phyloP scores from a whole-genome alignment of 176 grass and related monocot species.

The Hyparrhenia diplandra region DNA sequence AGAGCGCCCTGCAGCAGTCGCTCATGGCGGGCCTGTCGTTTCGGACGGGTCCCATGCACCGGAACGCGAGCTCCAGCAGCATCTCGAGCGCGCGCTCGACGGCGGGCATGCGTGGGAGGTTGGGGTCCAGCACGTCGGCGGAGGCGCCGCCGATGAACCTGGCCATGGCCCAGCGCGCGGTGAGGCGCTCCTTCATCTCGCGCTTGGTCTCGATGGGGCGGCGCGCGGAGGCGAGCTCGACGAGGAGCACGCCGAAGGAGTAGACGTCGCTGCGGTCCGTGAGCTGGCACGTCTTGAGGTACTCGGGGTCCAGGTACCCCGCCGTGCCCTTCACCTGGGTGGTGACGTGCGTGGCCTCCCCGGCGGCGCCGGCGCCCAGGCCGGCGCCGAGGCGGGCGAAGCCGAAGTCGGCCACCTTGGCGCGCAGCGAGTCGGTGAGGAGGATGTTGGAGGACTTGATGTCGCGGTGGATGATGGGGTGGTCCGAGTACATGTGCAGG shows the following conservation, averaged over 20 bases:
- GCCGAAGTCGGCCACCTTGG: conserved; percentile 96
- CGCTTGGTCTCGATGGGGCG: conserved; percentile 69
- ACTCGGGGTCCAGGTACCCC: conserved; percentile 95
- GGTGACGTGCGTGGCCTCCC: conserved; percentile 41
- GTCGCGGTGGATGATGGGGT: conserved; percentile 98
- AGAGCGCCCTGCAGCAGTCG: conserved; percentile 58
- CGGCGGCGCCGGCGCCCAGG: conserved; percentile 5
- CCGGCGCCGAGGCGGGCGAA: conserved; percentile 62
- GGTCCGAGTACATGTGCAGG: conserved; percentile 86
- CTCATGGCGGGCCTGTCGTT: conserved; percentile 62
- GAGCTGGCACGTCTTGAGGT: conserved; percentile 86
- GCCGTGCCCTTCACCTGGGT: conserved; percentile 96
- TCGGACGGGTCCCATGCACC: conserved; percentile 56
- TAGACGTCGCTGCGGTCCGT: conserved; percentile 96
- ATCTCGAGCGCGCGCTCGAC: conserved; percentile 35
- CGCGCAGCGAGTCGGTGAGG: conserved; percentile 70
- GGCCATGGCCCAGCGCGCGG: conserved; percentile 63
- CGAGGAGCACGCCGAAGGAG: conserved; percentile 85
- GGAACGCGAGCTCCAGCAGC: conserved; percentile 65
- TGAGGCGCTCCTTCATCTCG: conserved; percentile 59
- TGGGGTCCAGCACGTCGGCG: conserved; percentile 62
- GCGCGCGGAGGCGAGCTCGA: conserved; percentile 65
- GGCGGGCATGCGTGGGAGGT: conserved; percentile 32
- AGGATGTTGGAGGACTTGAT: conserved; percentile 99
- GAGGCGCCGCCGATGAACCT: conserved; percentile 40